Base-by-base conservation (phyloP, 495 filamentous ascomycete genomes). In the Corynascus novoguineensis region DNA sequence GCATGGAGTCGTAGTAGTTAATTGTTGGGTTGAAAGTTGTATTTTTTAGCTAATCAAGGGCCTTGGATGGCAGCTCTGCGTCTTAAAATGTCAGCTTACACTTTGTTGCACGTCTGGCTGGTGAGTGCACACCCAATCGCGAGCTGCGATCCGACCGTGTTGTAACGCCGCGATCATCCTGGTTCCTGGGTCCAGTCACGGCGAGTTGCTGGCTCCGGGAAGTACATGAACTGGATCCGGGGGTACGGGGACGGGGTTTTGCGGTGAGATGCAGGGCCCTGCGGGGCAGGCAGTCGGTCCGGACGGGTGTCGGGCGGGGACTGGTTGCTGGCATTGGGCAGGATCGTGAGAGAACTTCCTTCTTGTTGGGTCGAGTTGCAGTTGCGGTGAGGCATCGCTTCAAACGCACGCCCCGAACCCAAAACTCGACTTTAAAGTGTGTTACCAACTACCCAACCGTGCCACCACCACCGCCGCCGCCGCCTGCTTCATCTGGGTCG, bases 381-480 rank as follows among this genome's bases (percentile, higher is more conserved):
- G 31, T 46, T 55, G 52, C 52, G 29, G 52, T 55, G 52, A 55
- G 40, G 5, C 51, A 14, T 8, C 45, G n/a, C n/a, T n/a, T n/a
- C n/a, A n/a, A n/a, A n/a, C n/a, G n/a, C n/a, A n/a, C n/a, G n/a
- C n/a, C n/a, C n/a, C n/a, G n/a, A n/a, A 27, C 31, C 3, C 25
- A 27, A 31, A 14, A 34, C 28, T 22, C 17, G 21, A 44, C 8
- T 7, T 17, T 14, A 28, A 5, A 28, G n/a, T 11, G 31, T 32
- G 5, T 28, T n/a, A n/a, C n/a, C n/a, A n/a, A n/a, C n/a, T n/a
- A n/a, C n/a, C n/a, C n/a, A n/a, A n/a, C n/a, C n/a, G n/a, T n/a
- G n/a, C n/a, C n/a, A n/a, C n/a, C n/a, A n/a, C n/a, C n/a, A n/a
- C n/a, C n/a, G n/a, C n/a, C n/a, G n/a, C n/a, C n/a, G n/a, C n/a